Conservation (phyloP, 306 rosid species). For the Quercus variabilis region DNA sequence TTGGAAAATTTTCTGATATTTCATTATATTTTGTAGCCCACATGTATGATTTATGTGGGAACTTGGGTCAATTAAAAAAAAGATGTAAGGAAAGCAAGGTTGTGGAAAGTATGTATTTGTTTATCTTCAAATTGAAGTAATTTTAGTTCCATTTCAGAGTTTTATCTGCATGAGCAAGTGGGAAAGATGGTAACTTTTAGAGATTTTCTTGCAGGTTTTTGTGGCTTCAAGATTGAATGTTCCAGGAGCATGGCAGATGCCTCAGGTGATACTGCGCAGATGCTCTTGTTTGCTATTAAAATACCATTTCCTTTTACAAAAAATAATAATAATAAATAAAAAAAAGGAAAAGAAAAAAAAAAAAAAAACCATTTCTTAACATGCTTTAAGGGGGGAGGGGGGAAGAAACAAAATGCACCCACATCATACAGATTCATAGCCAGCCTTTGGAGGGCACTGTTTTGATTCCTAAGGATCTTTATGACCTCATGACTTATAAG, state of each 20-base stretch:
- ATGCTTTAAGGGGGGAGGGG: not conserved
- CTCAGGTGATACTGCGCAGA: conserved; percentile 65
- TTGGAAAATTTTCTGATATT: not conserved
- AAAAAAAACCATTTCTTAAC: not conserved
- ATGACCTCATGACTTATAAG: not conserved
- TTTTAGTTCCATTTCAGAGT: not conserved
- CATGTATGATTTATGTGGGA: not conserved
- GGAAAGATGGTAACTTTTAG: conserved; percentile 3
- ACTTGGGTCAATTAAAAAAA: not conserved
- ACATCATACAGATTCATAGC: not conserved
- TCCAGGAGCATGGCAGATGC: conserved; percentile 99
- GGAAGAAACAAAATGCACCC: not conserved
- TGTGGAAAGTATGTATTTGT: not conserved
- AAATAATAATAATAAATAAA: no score
- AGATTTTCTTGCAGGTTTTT: conserved; percentile 55
- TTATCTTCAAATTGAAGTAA: not conserved
- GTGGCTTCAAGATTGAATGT: conserved; percentile 95
- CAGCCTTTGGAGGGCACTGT: not conserved
- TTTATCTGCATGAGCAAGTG: not conserved
- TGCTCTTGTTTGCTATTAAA: conserved; percentile 1
- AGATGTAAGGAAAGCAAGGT: not conserved
- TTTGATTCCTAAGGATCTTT: not conserved
- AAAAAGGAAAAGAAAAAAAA: no score
- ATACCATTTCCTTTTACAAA: not conserved
- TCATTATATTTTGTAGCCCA: not conserved